These are phyloP conservation scores for Thraustochytrium sp. DNA, from an alignment of 352 stramenopile genomes.

Conservation along the genomic window DNA sequence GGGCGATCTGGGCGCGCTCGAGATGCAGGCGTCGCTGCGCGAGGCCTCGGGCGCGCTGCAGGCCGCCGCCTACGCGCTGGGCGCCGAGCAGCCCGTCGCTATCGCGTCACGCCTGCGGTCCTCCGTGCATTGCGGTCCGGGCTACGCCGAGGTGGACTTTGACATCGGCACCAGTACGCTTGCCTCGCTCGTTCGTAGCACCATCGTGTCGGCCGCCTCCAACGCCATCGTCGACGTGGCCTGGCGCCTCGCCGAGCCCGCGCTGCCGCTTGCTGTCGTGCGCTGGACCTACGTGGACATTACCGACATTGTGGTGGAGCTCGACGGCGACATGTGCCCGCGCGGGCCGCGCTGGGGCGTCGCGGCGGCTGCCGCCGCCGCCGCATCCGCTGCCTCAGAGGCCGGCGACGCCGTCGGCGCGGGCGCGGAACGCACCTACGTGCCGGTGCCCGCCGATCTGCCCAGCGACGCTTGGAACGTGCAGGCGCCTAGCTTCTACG, in stretches of 20 bases:
- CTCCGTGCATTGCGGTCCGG: background rate
- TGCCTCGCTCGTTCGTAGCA: background rate
- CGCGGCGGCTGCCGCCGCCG: background rate
- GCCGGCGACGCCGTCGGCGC: no score
- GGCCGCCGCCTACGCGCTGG: background rate
- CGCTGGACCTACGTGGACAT: background rate
- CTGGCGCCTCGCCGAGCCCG: background rate
- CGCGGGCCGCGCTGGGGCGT: background rate
- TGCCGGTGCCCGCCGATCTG: background rate
- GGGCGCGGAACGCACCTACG: no score
- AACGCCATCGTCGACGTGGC: background rate
- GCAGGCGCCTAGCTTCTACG: background rate
- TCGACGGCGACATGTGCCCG: slow-evolving; percentile 14
- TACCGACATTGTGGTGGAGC: background rate
- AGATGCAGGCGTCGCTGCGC: background rate
- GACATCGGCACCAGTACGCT: background rate
- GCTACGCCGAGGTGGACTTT: background rate
- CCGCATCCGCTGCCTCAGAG: background rate
- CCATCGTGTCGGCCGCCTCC: background rate
- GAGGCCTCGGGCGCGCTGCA: background rate
- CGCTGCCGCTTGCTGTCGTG: background rate
- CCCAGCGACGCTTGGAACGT: background rate
- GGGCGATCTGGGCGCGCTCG: background rate
- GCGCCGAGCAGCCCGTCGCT: background rate
- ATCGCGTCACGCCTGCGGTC: background rate